phyloP scores from a whole-genome alignment of 2,329 filamentous ascomycete species.

The Remersonia thermophila region DNA sequence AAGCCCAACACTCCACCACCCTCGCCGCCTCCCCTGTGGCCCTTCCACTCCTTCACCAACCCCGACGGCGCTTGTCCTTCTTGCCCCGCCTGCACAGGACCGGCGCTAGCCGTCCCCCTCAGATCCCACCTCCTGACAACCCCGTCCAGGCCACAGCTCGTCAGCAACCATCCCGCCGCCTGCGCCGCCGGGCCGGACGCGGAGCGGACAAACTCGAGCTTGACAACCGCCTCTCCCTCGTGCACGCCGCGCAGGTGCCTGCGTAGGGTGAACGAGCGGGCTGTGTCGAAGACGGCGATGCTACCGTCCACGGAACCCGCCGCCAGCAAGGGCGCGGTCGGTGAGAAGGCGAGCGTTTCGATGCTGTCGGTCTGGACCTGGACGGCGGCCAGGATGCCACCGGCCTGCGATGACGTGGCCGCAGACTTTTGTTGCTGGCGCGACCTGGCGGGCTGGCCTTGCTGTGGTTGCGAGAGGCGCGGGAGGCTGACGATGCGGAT shows the following conservation, averaged over 20 bases:
- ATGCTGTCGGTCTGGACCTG: slow-evolving; percentile 66
- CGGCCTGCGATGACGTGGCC: slow-evolving; percentile 21
- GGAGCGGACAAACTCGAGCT: slow-evolving; percentile 65
- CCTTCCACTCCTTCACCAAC: slow-evolving; percentile 76
- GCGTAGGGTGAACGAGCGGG: slow-evolving; percentile 76
- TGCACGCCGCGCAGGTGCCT: slow-evolving; percentile 72
- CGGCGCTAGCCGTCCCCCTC: slow-evolving; percentile 25
- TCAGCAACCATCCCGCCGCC: slow-evolving; percentile 56
- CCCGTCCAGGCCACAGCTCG: slow-evolving; percentile 83
- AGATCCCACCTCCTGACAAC: slow-evolving; percentile 82
- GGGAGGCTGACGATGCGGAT: slow-evolving; percentile 80
- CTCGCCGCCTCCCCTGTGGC: slow-evolving; percentile 73
- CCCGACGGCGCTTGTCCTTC: slow-evolving; percentile 48
- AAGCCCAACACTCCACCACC: slow-evolving; percentile 84
- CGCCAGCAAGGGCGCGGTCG: slow-evolving; percentile 41
- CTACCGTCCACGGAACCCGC: slow-evolving; percentile 60
- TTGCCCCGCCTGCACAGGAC: neutral
- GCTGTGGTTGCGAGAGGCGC: slow-evolving; percentile 30
- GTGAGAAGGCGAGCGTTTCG: slow-evolving; percentile 61
- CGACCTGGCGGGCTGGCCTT: slow-evolving; percentile 4
- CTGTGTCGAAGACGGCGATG: slow-evolving; percentile 78
- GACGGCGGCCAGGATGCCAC: slow-evolving; percentile 65
- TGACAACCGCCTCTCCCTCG: slow-evolving; percentile 80
- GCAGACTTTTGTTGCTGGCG: neutral
- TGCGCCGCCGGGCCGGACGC: slow-evolving; percentile 22